Evolutionary conservation across 1,284 basidiomycete species (phyloP), one percentile per base, ranked within the genome.

Genomic region (Austroboletus sp.): DNA sequence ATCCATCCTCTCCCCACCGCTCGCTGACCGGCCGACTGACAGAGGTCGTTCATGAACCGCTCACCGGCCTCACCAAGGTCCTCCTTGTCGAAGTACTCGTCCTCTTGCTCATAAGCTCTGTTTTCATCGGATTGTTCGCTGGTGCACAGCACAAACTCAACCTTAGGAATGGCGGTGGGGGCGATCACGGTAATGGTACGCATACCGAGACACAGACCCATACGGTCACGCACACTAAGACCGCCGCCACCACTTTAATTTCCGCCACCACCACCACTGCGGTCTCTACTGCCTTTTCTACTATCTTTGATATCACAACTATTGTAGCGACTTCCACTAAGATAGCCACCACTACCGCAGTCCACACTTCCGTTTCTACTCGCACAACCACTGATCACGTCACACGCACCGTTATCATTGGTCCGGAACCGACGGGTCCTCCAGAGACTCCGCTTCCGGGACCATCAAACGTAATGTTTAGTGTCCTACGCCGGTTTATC

Each of bases 71-170:
- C 50, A 86, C 91, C 48, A 87, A 90, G 68, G 71, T 91, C 45
- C 79, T 98, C 1, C 78, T 90, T 12, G 71, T 83, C 12, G 67
- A 88, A 39, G 78, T 80, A 0, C 75, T 98, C 48, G 58, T 89
- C 26, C 74, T 97, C 45, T 75, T 98, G 7, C 73, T 97, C 30
- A 72, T 94, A 42, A 80, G 81, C 51, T 85, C 88, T 16, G 78
- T 91, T 17, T 95, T 96, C 67, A 82, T 94, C 53, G 95, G 95
- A 8, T 74, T 98, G 6, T 98, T 95, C 66, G 86, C 88, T 21
- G 91, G 90, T 6, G 82, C 86, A 1, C 82, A 91, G 60, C 80
- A 85, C 60, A 82, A 81, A 53, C 74, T 92, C 47, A 79, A 79
- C 48, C 53, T 69, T 33, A 76, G 75, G 56, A 70, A 71, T 27